Percentiles rank a stretch among this genome's conserved stretches.
phyloP scores from a whole-genome alignment of 2,329 filamentous ascomycete species.

The Verticillium nonalfalfae region DNA sequence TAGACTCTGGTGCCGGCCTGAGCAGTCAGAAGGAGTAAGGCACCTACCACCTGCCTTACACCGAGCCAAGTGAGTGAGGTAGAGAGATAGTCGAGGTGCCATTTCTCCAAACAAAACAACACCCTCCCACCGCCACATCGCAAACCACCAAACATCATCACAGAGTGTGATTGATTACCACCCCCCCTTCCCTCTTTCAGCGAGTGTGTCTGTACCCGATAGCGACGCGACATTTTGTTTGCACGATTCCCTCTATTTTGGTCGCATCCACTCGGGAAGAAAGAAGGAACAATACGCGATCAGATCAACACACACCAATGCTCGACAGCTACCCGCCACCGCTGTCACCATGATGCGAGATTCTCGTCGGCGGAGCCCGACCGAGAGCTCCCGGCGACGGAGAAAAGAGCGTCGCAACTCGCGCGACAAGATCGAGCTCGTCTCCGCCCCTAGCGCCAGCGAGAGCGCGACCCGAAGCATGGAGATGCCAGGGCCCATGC shows the following conservation, averaged over 20 bases:
- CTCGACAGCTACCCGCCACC: slow-evolving; percentile 4
- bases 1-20: neutral
- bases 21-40: neutral
- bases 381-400: slow-evolving; percentile 46
- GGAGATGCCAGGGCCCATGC: slow-evolving; percentile 3
- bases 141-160: slow-evolving; percentile 4
- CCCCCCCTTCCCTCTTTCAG: neutral
- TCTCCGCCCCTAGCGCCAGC: neutral
- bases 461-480: slow-evolving; percentile 3
- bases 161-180: neutral
- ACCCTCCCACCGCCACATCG: neutral
- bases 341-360: slow-evolving; percentile 44
- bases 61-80: no score
- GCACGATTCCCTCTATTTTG: neutral
- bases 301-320: slow-evolving; percentile 4
- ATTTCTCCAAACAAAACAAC: slow-evolving; percentile 12
- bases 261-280: neutral
- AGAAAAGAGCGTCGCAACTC: slow-evolving; percentile 13
- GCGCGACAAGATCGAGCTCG: slow-evolving; percentile 6
- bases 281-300: slow-evolving; percentile 5
- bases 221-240: neutral
- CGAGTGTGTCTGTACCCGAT: neutral
- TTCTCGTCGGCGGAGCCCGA: slow-evolving; percentile 47
- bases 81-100: neutral
- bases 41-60: no score